phyloP scores from a whole-genome alignment of 1,284 basidiomycete species.

The Puccinia novopanici region DNA sequence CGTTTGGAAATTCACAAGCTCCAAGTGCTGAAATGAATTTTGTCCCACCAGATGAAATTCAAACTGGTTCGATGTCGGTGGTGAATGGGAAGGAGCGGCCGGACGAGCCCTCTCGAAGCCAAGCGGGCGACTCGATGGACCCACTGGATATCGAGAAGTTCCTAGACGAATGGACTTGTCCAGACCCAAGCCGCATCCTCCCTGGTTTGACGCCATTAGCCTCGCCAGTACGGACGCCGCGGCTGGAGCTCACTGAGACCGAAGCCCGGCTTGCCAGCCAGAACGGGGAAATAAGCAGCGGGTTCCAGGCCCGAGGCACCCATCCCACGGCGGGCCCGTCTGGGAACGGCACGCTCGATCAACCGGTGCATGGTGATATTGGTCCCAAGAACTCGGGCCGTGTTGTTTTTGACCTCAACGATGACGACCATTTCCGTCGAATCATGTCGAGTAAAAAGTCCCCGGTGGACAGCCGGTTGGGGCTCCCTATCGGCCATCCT shows the following conservation, averaged over 20 bases:
- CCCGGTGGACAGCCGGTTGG: background rate
- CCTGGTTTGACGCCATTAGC: background rate
- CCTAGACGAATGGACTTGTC: slow-evolving; percentile 41
- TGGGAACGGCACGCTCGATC: background rate
- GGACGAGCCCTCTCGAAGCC: background rate
- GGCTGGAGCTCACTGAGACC: background rate
- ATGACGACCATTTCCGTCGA: slow-evolving; percentile 22
- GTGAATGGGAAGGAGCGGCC: background rate
- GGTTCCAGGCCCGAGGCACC: background rate
- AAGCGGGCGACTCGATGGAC: background rate
- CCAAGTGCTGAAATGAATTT: background rate
- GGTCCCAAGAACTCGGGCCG: background rate
- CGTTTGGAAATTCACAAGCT: background rate
- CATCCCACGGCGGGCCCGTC: background rate
- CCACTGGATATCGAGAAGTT: slow-evolving; percentile 30
- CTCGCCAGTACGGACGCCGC: background rate
- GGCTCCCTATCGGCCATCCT: background rate
- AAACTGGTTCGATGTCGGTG: background rate
- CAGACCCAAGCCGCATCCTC: background rate
- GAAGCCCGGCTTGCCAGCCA: too few relatives aligned
- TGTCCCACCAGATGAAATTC: background rate
- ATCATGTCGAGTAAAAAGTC: slow-evolving; percentile 26
- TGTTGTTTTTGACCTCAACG: slow-evolving; percentile 8
- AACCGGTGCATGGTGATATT: background rate
- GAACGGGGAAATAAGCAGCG: background rate